Evolutionary conservation across 2,329 filamentous ascomycete species (phyloP), one percentile per base, ranked within the genome.

Genomic region (Periconia digitata): DNA sequence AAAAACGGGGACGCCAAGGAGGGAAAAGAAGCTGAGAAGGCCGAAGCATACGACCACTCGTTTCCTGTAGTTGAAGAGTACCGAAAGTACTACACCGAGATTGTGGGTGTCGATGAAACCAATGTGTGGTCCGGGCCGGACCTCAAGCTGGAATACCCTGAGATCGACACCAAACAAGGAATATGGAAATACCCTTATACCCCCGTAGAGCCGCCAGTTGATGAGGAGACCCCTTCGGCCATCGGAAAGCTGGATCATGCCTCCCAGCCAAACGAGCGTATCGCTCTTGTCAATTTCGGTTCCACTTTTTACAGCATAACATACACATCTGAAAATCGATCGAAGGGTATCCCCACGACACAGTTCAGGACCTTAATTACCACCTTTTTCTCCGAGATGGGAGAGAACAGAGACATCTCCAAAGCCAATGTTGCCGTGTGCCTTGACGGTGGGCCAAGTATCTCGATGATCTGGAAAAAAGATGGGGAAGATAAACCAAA

Each of bases 401-500:
- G 37, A 47, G 38, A 41, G 18, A 40, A 27, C n/a, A 47, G 36
- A 20, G 40, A 38, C 27, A 41, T 47, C 20, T 41, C 23, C 37
- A 16, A 29, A 8, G 39, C 44, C 3, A 47, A 37, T 41, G 38
- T 20, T 16, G 44, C 45, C 39, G 39, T 47, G 21, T 42, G 38
- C 40, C 45, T 47, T 39, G 45, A 47, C 29, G 45, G 45, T 23
- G 45, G 45, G 27, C 40, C 40, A 43, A 47, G 45, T 36, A 27
- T 27, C 24, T 27, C 24, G 22, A n/a, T n/a, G n/a, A n/a, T n/a
- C n/a, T n/a, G n/a, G n/a, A n/a, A n/a, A n/a, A n/a, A n/a, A n/a
- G n/a, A n/a, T n/a, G n/a, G n/a, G n/a, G n/a, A n/a, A n/a, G n/a
- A n/a, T n/a, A n/a, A n/a, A n/a, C n/a, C n/a, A n/a, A n/a, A n/a